Evolutionary conservation across 1,284 basidiomycete species (phyloP).

Genomic region (Cryptococcus sp.): DNA sequence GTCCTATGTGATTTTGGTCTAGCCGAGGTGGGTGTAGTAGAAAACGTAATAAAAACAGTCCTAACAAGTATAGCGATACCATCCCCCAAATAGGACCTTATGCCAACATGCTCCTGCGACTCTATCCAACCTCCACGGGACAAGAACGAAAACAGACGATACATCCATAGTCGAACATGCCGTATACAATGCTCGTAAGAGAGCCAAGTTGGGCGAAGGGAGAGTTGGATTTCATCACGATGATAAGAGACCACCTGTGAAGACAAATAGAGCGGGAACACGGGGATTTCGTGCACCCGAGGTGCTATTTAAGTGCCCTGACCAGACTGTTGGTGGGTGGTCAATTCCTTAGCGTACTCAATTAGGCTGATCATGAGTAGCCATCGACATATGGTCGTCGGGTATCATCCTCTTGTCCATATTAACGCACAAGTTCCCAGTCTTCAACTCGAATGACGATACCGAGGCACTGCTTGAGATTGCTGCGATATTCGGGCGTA

Average conservation of each 20-base stretch:
- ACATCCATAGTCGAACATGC: constrained; percentile 47
- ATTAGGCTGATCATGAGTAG: constrained; percentile 48
- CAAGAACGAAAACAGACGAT: constrained; percentile 29
- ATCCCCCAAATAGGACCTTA: constrained; percentile 44
- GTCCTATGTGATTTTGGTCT: constrained; percentile 94
- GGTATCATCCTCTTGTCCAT: constrained; percentile 92
- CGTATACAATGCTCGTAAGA: constrained; percentile 61
- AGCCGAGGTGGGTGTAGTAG: constrained; percentile 63
- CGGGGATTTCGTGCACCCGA: constrained; percentile 96
- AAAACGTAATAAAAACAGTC: not conserved
- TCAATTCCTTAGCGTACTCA: not conserved
- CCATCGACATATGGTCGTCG: constrained; percentile 94
- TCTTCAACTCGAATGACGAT: constrained; percentile 94
- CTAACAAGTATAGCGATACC: constrained; percentile 36
- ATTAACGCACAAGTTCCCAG: constrained; percentile 84
- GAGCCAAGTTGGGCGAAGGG: constrained; percentile 43
- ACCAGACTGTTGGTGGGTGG: constrained; percentile 79
- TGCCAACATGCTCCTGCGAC: constrained; percentile 71
- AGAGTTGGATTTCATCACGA: constrained; percentile 48
- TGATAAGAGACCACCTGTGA: constrained; percentile 63
- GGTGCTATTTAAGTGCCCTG: constrained; percentile 89
- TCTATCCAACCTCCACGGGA: constrained; percentile 62
- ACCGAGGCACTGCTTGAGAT: constrained; percentile 94
- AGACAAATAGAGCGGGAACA: constrained; percentile 95
- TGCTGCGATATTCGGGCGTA: constrained; percentile 76